Conservation (phyloP, 1,284 basidiomycete genomes). For the Mycosarcoma maydis region DNA sequence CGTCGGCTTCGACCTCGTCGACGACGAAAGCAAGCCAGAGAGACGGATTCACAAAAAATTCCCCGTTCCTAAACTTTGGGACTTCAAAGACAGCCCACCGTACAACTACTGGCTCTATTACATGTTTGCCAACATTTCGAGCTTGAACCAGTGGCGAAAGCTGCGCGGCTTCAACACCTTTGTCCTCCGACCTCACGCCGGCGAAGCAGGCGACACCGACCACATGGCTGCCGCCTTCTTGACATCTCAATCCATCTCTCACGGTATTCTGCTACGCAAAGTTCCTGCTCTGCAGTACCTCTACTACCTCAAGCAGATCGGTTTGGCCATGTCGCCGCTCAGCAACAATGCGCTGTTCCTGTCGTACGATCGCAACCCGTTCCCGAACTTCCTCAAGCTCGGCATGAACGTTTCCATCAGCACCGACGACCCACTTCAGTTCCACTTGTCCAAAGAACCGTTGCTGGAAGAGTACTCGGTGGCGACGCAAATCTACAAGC, state of each 20-base stretch:
- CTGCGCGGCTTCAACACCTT: constrained; percentile 90
- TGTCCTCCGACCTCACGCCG: constrained; percentile 94
- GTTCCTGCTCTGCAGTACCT: constrained; percentile 80
- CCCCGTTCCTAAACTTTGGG: constrained; percentile 91
- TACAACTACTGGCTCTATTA: constrained; percentile 96
- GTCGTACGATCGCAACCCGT: constrained; percentile 94
- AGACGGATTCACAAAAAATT: constrained; percentile 92
- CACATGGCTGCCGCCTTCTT: constrained; percentile 95
- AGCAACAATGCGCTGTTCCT: constrained; percentile 98
- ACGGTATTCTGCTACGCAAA: constrained; percentile 95
- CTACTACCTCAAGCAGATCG: constrained; percentile 75
- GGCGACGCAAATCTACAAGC: constrained; percentile 74
- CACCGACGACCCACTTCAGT: constrained; percentile 83
- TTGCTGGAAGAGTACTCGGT: constrained; percentile 97
- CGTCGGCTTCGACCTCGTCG: constrained; percentile 94
- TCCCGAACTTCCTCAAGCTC: constrained; percentile 95
- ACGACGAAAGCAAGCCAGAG: constrained; percentile 96
- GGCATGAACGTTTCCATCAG: constrained; percentile 96
- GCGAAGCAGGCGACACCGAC: constrained; percentile 98
- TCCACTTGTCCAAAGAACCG: constrained; percentile 74
- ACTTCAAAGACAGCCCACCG: constrained; percentile 86
- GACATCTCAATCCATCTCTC: constrained; percentile 96
- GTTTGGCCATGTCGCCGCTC: constrained; percentile 92
- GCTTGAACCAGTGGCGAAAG: constrained; percentile 90
- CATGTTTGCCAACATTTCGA: constrained; percentile 95